Conservation (phyloP, 306 rosid genomes). For the Prinsepia uniflora region DNA sequence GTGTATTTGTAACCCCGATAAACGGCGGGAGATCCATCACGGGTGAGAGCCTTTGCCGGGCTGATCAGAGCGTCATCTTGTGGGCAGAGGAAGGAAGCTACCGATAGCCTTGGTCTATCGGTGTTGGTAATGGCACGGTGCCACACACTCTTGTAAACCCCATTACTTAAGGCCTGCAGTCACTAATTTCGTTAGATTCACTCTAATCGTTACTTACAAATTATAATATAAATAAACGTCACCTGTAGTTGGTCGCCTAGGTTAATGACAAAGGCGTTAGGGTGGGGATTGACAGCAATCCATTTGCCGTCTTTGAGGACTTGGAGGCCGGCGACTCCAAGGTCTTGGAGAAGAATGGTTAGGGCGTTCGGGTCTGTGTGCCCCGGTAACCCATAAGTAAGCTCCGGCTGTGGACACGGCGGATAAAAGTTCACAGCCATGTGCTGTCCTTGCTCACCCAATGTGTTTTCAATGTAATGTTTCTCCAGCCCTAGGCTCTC, state of each 20-base stretch:
- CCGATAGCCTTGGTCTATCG: constrained; percentile 73
- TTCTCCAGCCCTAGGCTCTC: constrained; percentile 81
- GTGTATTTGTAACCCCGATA: constrained; percentile 64
- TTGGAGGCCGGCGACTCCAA: constrained; percentile 69
- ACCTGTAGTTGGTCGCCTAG: constrained; percentile 91
- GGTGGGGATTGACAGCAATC: constrained; percentile 74
- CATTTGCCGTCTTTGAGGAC: constrained; percentile 75
- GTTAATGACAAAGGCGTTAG: constrained; percentile 79
- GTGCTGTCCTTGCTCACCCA: constrained; percentile 91
- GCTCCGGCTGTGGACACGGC: constrained; percentile 85
- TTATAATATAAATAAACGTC: not conserved
- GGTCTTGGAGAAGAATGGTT: constrained; percentile 79
- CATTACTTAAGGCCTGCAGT: constrained; percentile 83
- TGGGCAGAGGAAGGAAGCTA: constrained; percentile 87
- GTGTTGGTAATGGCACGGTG: constrained; percentile 74
- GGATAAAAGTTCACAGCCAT: constrained; percentile 96
- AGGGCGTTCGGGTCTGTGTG: constrained; percentile 96
- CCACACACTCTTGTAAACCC: constrained; percentile 86
- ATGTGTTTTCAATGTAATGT: constrained; percentile 37
- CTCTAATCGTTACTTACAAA: no score
- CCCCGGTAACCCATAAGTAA: constrained; percentile 83
- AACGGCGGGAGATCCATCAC: constrained; percentile 38
- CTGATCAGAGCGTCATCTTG: constrained; percentile 51
- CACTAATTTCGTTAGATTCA: not conserved
- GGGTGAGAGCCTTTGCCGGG: constrained; percentile 55